Evolutionary conservation across 208 protist species (phyloP), one percentile per base, ranked within the genome.

Genomic region (Zelonia costaricensis): DNA sequence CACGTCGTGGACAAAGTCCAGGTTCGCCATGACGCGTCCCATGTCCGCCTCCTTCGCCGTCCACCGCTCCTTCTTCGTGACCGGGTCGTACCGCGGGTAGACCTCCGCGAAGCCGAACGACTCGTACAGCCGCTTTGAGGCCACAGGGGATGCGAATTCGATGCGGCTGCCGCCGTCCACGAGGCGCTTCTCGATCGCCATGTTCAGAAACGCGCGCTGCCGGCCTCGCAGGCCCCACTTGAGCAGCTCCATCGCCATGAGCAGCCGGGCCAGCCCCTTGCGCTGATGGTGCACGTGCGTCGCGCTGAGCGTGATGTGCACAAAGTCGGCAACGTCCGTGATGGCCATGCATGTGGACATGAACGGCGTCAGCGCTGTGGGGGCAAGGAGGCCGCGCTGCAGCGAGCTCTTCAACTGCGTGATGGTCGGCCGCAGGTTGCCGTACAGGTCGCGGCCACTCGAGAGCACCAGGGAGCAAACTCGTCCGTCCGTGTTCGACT

Each of bases 251-350:
- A 92, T 58, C 49, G 74, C 47, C 79, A 94, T 84, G 12, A 94
- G 71, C 52, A 90, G 73, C 7, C 69, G 56, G 8, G 88, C 88
- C 9, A 94, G 80, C 4, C 82, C 79, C 16, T 65, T 36, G 4
- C 76, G 65, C 46, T 86, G 84, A 39, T 86, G 75, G 18, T 61
- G 36, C 3, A 43, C 40, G 57, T 92, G 84, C 16, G 88, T 94
- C n/a, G 88, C 88, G 65, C 75, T 92, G 42, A 94, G 74, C 25
- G 81, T 92, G 46, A 94, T 79, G 74, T 94, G 88, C 8, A 94
- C 84, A 65, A 94, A 88, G 60, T 91, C 84, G 23, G 77, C 81
- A 0, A 92, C 73, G 63, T 94, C 84, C 2, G 56, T 63, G 51
- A 94, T 76, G 30, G 61, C 53, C 36, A 87, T 59, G 62, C 82